Evolutionary conservation across 106 monocot species (phyloP), one percentile per base, ranked within the genome.

Genomic region (Xerophyta viscosa): DNA sequence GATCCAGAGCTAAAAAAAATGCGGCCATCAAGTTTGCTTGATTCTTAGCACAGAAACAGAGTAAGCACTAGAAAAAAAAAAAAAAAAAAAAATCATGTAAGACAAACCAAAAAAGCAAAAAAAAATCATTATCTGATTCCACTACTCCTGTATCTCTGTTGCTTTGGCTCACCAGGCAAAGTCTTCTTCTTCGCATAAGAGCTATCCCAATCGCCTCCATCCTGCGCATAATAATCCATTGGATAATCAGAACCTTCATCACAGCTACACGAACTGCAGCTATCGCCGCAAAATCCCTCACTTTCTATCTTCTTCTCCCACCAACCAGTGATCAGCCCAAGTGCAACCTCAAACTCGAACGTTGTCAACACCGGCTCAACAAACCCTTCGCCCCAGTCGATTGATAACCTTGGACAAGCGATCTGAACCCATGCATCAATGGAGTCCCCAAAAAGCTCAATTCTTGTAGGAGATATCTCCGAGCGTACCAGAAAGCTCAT

Each of bases 361-460:
- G 96, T 85, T 0, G 89, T 96, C 48, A 96, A 61, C 27, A 96
- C 9, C 4, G 96, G 96, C 60, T 69, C 89, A 39, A 52, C 49
- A 62, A 96, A 96, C 20, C 84, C 96, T 62, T 96, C 96, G 0
- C 88, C 89, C 96, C 96, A 96, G 64, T 96, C 94, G 14, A 96
- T 96, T 0, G 96, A 96, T 14, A 96, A 64, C 46, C 96, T 45
- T 4, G 96, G 96, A 58, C 96, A 96, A 0, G 96, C 96, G 59
- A 96, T 89, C 62, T 96, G 89, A 54, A 96, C 96, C 96, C 96
- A 96, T 6, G 96, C 96, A 71, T 96, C 88, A 12, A 96, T 71
- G 0, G 81, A 78, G 50, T 96, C 96, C 37, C 67, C 78, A 57
- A 96, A 89, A 26, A 96, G 63, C 31, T 57, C 62, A 0, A 96